Base-by-base conservation (phyloP, 495 filamentous ascomycete genomes). In the Emericellopsis terricola region DNA sequence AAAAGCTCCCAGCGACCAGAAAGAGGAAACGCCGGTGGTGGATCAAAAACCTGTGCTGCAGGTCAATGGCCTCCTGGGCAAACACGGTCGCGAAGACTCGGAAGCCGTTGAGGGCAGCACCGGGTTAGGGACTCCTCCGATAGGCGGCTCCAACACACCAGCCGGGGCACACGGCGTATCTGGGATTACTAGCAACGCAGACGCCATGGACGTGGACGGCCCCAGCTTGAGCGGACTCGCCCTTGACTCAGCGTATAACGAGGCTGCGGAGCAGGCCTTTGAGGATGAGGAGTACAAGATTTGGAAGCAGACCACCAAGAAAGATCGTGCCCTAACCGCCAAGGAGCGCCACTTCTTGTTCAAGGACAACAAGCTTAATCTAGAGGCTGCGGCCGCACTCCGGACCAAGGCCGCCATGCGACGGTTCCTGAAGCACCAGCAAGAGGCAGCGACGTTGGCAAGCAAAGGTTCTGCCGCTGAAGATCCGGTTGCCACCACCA, bases 221-320 rank as follows among this genome's bases (percentile, higher is more conserved):
- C 65, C 70, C 6, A 69, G 71, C 9, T 55, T 76, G 19, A 76
- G 68, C 40, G 72, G 71, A 17, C 62, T 78, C 42, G 57, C 63
- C 2, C 41, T 73, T 15, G 61, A 56, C 19, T 60, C 66, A 31
- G 65, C 64, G 4, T 51, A 68, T 32, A 57, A 57, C 9, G 57
- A 65, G 15, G 64, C 64, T 17, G 64, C 64, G 4, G 63, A 69
- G 23, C 60, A 71, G 41, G 56, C 50, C 3, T 63, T 52, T 31
- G 69, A 94, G 41, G 86, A 94, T 44, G 71, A 81, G 1, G 86
- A 92, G 43, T 93, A 86, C 59, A 91, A 91, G 49, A 81, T 85
- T 27, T 99, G 89, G 89, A 99, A 96, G 60, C 86, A 92, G 51
- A 81, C 94, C 24, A 99, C 89, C 2, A 94, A 94, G 55, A 93